Evolutionary conservation across 2,329 filamentous ascomycete genomes (phyloP).

Genomic region (Colletotrichum destructivum): DNA sequence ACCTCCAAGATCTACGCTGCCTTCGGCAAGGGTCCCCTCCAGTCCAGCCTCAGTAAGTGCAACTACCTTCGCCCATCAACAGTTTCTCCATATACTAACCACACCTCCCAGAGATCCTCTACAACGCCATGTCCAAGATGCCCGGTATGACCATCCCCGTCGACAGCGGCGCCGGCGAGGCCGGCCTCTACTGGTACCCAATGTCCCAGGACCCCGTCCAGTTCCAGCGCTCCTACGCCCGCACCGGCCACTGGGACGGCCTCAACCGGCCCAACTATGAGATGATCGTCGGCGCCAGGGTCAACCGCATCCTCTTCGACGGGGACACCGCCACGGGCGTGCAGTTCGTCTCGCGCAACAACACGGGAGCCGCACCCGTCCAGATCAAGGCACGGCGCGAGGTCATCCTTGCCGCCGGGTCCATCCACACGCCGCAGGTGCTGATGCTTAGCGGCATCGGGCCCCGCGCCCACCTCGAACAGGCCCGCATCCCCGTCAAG

Average conservation of each 20-base stretch:
- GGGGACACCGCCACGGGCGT: slow-evolving; percentile 48
- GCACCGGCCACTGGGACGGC: slow-evolving; percentile 47
- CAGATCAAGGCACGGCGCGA: slow-evolving; percentile 51
- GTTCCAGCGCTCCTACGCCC: slow-evolving; percentile 46
- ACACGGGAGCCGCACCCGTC: slow-evolving; percentile 41
- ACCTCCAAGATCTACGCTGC: slow-evolving; percentile 42
- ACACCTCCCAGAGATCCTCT: slow-evolving; percentile 38
- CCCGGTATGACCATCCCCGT: slow-evolving; percentile 46
- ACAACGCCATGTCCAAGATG: slow-evolving; percentile 48
- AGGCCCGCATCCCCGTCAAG: slow-evolving; percentile 54
- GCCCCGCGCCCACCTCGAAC: slow-evolving; percentile 51
- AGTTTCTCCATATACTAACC: background rate
- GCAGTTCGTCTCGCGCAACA: slow-evolving; percentile 46
- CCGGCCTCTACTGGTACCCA: slow-evolving; percentile 48
- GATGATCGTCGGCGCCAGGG: slow-evolving; percentile 46
- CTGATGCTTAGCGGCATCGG: slow-evolving; percentile 63
- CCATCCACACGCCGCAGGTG: slow-evolving; percentile 56
- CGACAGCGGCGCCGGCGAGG: slow-evolving; percentile 47
- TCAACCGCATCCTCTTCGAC: slow-evolving; percentile 45
- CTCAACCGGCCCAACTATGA: slow-evolving; percentile 47
- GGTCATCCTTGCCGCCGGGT: slow-evolving; percentile 55
- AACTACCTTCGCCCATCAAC: fast-evolving
- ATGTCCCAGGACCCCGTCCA: slow-evolving; percentile 45
- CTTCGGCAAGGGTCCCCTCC: slow-evolving; percentile 39
- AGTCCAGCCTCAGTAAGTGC: slow-evolving; percentile 42